Percentiles rank a stretch among this genome's conserved stretches.
These are phyloP conservation scores for Pyracantha coccinea DNA, from an alignment of 331 rosid species.

Conservation along the genomic window DNA sequence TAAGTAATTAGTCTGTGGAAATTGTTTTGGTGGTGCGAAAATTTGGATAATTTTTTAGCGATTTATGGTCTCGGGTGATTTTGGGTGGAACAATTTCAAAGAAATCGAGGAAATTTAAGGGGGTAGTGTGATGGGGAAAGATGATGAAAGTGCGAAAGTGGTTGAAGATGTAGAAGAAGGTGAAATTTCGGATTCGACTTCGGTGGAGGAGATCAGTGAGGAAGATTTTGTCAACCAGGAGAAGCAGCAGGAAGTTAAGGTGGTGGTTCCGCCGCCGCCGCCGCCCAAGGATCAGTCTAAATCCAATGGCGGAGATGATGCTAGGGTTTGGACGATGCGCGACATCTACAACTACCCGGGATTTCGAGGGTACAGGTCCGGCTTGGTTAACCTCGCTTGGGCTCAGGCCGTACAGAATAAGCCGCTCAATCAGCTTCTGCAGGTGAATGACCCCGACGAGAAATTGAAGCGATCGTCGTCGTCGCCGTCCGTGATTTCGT, in stretches of 20 bases:
- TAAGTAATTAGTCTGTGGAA: neutral
- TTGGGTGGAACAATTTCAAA: conserved; percentile 15
- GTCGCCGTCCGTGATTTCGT: conserved; percentile 11
- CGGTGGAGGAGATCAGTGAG: conserved; percentile 82
- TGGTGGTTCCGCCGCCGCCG: neutral
- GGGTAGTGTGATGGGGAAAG: conserved; percentile 41
- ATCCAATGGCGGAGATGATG: conserved; percentile 20
- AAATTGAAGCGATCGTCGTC: conserved; percentile 27
- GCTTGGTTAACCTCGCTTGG: conserved; percentile 81
- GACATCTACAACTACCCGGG: conserved; percentile 67
- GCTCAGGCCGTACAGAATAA: conserved; percentile 96
- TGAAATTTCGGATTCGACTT: conserved; percentile 85
- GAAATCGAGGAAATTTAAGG: conserved; percentile 16
- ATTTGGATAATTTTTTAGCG: conserved; percentile 3
- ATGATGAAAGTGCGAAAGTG: conserved; percentile 27
- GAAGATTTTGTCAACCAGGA: conserved; percentile 65
- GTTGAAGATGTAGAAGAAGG: conserved; percentile 87
- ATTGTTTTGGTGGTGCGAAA: neutral
- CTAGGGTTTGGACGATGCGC: conserved; percentile 76
- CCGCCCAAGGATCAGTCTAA: conserved; percentile 19
- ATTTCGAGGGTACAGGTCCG: conserved; percentile 56
- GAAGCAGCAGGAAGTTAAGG: conserved; percentile 23
- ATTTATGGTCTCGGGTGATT: conserved; percentile 50
- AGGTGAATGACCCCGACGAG: conserved; percentile 58
- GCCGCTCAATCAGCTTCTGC: conserved; percentile 67